Percentiles rank a stretch among this genome's conserved stretches.
phyloP scores from a whole-genome alignment of 176 grass and related monocot species.

The Triticum urartu region DNA sequence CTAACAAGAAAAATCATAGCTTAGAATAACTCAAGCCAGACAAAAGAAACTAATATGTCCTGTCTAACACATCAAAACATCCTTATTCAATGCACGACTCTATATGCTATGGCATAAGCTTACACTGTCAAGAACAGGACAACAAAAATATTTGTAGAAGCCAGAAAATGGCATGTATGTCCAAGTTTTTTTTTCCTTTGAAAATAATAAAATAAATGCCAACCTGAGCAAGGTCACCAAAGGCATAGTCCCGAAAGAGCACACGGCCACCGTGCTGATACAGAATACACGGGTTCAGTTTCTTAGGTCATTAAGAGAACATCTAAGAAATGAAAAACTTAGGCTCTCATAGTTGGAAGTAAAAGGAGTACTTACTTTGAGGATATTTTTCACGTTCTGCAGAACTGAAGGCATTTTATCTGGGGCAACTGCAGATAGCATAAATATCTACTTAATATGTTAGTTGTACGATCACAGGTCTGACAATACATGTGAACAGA shows the following conservation, averaged over 20 bases:
- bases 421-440: conserved; percentile 94
- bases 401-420: conserved; percentile 83
- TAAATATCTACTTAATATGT: conserved; percentile 97
- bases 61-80: neutral
- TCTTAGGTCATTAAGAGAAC: neutral
- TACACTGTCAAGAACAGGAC: neutral
- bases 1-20: neutral
- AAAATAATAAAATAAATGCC: neutral
- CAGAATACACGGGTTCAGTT: conserved; percentile 29
- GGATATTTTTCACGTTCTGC: conserved; percentile 52
- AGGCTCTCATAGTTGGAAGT: neutral
- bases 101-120: neutral
- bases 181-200: neutral
- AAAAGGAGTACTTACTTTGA: conserved; percentile 69
- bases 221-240: conserved; percentile 93
- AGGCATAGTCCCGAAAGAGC: conserved; percentile 90
- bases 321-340: neutral
- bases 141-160: neutral
- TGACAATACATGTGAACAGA: conserved; percentile 10
- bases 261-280: conserved; percentile 71
- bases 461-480: conserved; percentile 39
- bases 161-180: conserved; percentile 14
- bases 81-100: neutral
- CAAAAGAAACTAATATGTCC: neutral
- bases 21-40: neutral